A percentile compares a stretch with the other conserved stretches of the same genome.
Conservation (phyloP, 345 rosid species). For the Pugionium dolabratum region DNA sequence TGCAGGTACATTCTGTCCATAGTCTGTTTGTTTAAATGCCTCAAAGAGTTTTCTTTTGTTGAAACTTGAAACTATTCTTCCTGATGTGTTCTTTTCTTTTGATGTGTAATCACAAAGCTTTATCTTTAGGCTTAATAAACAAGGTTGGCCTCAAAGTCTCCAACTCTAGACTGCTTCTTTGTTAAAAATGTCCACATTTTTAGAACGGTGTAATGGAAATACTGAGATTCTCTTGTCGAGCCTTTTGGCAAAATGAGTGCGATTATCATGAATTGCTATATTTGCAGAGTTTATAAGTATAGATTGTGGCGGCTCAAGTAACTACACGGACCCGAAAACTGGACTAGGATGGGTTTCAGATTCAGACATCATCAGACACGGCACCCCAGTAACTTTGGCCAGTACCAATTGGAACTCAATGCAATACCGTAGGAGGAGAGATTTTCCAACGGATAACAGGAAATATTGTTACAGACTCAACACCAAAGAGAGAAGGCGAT, state of each 20-base stretch:
- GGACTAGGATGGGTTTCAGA: constrained; percentile 91
- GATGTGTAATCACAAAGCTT: neutral
- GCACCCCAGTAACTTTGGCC: constrained; percentile 47
- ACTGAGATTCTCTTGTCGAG: neutral
- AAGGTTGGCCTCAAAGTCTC: constrained; percentile 1
- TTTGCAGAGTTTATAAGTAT: constrained; percentile 77
- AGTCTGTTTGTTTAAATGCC: constrained; percentile 27
- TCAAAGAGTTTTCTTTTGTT: constrained; percentile 15
- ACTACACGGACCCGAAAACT: constrained; percentile 69
- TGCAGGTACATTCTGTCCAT: constrained; percentile 48
- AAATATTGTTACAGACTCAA: constrained; percentile 79
- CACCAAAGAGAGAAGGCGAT: constrained; percentile 76
- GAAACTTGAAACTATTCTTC: neutral
- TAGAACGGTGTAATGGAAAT: neutral
- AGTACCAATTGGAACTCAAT: constrained; percentile 44
- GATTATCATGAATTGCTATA: constrained; percentile 19
- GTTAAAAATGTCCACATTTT: too few species aligned
- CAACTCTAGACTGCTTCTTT: neutral
- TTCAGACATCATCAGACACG: constrained; percentile 53
- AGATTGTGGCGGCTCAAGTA: constrained; percentile 79
- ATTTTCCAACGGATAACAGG: constrained; percentile 73
- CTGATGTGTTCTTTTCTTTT: neutral
- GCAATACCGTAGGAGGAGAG: constrained; percentile 66
- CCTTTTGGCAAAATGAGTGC: neutral
- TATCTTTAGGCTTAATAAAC: neutral